Percentiles rank a stretch among this genome's conserved stretches.
phyloP scores from a whole-genome alignment of 139 green algal species.

The Coccomyxa sp. region DNA sequence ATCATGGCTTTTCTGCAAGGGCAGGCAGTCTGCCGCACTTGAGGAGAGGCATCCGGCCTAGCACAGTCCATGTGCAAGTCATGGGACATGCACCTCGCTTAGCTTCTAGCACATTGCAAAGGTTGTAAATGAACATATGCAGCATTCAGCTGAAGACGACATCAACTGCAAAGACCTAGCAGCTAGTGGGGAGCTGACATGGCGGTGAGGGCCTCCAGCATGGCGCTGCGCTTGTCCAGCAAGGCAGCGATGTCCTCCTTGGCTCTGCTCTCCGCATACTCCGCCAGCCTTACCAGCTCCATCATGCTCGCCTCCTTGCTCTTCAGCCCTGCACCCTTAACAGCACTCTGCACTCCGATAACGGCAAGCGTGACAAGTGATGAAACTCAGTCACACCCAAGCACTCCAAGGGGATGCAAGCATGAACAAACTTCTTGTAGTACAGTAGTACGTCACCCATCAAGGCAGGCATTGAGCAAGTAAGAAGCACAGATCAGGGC shows the following conservation, averaged over 20 bases:
- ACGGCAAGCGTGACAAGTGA: not conserved
- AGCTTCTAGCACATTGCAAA: not conserved
- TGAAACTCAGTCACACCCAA: not conserved
- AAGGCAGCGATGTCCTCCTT: conserved; percentile 59
- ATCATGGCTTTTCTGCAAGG: not conserved
- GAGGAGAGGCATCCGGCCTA: not conserved
- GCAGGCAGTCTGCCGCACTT: not conserved
- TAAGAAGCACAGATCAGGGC: not conserved
- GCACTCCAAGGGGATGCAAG: not conserved
- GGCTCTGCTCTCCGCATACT: conserved; percentile 54
- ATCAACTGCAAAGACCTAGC: too few species aligned
- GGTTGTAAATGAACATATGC: not conserved
- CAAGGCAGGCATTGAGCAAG: not conserved
- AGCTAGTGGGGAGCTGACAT: not conserved
- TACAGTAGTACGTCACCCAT: not conserved
- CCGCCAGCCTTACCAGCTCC: conserved; percentile 70
- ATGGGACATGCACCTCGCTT: not conserved
- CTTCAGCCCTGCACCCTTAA: conserved; percentile 46
- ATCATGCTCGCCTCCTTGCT: conserved; percentile 78
- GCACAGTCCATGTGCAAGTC: not conserved
- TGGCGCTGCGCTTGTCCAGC: conserved; percentile 35
- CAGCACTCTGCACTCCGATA: too few species aligned
- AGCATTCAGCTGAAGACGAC: not conserved
- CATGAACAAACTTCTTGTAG: not conserved
- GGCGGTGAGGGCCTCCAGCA: conserved; percentile 33